A percentile compares a stretch with the other conserved stretches of the same genome.
Conservation (phyloP, 805 yeast species). For the Starmerella bombi region DNA sequence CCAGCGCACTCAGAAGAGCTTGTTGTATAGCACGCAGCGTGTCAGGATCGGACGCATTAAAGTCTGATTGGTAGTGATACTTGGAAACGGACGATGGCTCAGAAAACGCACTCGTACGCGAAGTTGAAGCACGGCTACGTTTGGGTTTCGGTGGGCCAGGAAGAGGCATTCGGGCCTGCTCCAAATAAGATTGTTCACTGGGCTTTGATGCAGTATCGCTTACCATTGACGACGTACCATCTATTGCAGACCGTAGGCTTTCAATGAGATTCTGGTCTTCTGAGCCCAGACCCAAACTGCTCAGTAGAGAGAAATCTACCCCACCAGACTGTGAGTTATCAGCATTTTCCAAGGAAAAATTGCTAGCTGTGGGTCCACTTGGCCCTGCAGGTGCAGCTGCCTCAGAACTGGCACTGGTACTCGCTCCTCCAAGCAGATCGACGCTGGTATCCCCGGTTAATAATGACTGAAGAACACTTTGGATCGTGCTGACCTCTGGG, state of each 20-base stretch:
- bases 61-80: slow-evolving; percentile 5
- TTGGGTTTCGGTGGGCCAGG: neutral
- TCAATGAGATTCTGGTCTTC: slow-evolving; percentile 14
- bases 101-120: neutral
- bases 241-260: slow-evolving; percentile 10
- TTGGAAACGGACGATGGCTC: neutral
- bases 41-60: slow-evolving; percentile 20
- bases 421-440: too few species aligned
- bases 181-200: neutral
- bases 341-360: neutral
- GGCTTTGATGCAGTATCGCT: neutral
- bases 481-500: slow-evolving; percentile 18
- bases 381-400: neutral
- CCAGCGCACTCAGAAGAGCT: slow-evolving; percentile 19
- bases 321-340: neutral
- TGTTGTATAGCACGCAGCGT: slow-evolving; percentile 23
- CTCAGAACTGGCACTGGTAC: too few species aligned
- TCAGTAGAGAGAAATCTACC: neutral
- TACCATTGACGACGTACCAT: neutral
- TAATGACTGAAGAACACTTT: slow-evolving; percentile 16
- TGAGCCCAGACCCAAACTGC: slow-evolving; percentile 4
- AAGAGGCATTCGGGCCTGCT: neutral
- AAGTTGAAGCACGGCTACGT: neutral
- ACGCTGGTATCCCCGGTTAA: slow-evolving; percentile 4
- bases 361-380: neutral